Conservation (phyloP, 257 asterid genomes). For the Orobanche coerulescens region DNA sequence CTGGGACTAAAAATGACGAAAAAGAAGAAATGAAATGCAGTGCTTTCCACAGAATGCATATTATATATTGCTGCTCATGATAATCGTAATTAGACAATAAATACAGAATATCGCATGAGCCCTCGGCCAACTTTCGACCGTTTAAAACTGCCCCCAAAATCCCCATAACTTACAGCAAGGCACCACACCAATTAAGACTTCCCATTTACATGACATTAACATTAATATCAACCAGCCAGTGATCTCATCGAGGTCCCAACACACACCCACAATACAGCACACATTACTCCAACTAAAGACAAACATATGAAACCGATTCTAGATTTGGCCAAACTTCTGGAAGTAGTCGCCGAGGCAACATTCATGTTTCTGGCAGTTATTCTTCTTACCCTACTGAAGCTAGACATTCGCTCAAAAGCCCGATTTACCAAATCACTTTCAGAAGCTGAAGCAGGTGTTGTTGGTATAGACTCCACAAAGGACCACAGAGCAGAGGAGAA, state of each 20-base stretch:
- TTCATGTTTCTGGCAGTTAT: conserved; percentile 34
- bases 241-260: conserved; percentile 32
- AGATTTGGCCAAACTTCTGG: conserved; percentile 43
- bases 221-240: conserved; percentile 14
- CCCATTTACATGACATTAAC: conserved; percentile 26
- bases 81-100: neutral
- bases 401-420: conserved; percentile 83
- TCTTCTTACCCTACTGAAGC: conserved; percentile 71
- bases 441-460: conserved; percentile 95
- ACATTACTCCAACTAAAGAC: conserved; percentile 62
- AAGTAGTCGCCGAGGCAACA: conserved; percentile 45
- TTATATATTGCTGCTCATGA: neutral
- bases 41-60: neutral
- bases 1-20: neutral
- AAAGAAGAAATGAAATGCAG: neutral
- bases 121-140: neutral
- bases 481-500: conserved; percentile 73
- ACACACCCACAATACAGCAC: conserved; percentile 72
- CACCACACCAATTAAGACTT: conserved; percentile 20
- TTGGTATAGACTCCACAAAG: conserved; percentile 96
- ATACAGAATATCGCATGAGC: neutral
- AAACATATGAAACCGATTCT: conserved; percentile 42
- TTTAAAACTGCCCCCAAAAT: conserved; percentile 21
- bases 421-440: conserved; percentile 71
- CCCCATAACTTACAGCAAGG: conserved; percentile 19